These are phyloP conservation scores for Kodamaea laetipori DNA, from an alignment of 805 yeast species.

Conservation along the genomic window DNA sequence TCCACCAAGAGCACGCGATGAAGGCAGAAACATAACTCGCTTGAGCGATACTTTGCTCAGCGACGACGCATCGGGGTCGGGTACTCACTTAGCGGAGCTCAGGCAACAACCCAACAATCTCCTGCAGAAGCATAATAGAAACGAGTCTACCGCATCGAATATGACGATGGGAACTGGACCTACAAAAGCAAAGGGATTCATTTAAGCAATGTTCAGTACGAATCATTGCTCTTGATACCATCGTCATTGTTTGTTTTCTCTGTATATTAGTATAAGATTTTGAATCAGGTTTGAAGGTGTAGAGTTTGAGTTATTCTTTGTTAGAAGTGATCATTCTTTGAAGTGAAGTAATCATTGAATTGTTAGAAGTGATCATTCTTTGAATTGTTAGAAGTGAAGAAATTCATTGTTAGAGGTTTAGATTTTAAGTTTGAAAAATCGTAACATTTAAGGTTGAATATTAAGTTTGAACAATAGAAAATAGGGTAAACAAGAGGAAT, in stretches of 20 bases:
- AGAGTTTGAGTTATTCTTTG: no score
- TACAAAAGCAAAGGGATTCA: slow-evolving; percentile 28
- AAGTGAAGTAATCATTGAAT: no score
- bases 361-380: no score
- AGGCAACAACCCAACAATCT: slow-evolving; percentile 10
- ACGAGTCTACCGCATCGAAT: slow-evolving; percentile 26
- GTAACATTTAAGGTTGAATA: no score
- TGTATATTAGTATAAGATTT: slow-evolving; percentile 3
- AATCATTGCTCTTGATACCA: slow-evolving; percentile 5
- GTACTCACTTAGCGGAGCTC: slow-evolving; percentile 10
- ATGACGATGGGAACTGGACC: slow-evolving; percentile 24
- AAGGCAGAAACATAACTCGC: slow-evolving; percentile 19
- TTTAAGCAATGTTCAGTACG: slow-evolving; percentile 17
- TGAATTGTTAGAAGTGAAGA: no score
- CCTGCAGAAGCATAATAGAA: slow-evolving; percentile 25
- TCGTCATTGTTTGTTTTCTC: neutral
- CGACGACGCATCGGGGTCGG: slow-evolving; percentile 15
- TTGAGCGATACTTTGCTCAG: slow-evolving; percentile 28
- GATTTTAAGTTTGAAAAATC: no score
- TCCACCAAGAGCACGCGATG: slow-evolving; percentile 15
- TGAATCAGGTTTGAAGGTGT: neutral
- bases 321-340: no score
- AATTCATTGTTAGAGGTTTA: no score
- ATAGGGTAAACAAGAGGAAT: no score
- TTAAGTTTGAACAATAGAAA: no score